Evolutionary conservation across 208 protist species (phyloP).

Genomic region (Lotmaria passim): DNA sequence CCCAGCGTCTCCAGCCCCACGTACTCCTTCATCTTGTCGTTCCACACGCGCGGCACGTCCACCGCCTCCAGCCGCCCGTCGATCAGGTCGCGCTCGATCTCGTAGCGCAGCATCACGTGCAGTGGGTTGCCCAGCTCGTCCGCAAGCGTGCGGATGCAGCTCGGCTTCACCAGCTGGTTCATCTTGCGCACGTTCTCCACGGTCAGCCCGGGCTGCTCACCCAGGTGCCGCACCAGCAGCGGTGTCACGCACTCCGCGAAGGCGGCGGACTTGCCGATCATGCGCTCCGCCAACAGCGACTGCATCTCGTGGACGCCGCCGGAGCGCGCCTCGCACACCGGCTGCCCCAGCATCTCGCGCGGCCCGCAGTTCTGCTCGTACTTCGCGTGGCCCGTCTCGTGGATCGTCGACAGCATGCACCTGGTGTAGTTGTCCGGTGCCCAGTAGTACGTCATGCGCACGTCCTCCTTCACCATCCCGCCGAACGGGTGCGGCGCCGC

Average conservation of each 20-base stretch:
- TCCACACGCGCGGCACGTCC: slow-evolving; percentile 78
- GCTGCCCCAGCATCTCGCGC: slow-evolving; percentile 43
- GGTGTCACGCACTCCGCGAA: slow-evolving; percentile 62
- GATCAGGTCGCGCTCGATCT: slow-evolving; percentile 81
- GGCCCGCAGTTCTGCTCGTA: slow-evolving; percentile 48
- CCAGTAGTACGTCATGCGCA: slow-evolving; percentile 78
- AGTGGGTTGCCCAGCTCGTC: slow-evolving; percentile 89
- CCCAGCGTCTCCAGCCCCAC: slow-evolving; percentile 73
- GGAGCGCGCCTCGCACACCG: slow-evolving; percentile 57
- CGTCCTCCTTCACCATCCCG: slow-evolving; percentile 62
- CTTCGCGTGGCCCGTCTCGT: slow-evolving; percentile 38
- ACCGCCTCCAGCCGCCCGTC: slow-evolving; percentile 65
- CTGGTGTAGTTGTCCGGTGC: slow-evolving; percentile 40
- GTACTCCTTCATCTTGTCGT: slow-evolving; percentile 85
- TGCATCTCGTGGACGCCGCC: slow-evolving; percentile 83
- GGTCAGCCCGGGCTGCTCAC: slow-evolving; percentile 45
- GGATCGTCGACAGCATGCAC: slow-evolving; percentile 38
- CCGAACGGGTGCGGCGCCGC: slow-evolving; percentile 78
- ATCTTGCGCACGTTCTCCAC: slow-evolving; percentile 21
- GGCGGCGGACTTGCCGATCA: slow-evolving; percentile 56
- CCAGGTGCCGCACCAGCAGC: slow-evolving; percentile 47
- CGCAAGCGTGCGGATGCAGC: slow-evolving; percentile 72
- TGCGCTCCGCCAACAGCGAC: slow-evolving; percentile 77
- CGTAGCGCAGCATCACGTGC: slow-evolving; percentile 85
- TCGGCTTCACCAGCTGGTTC: slow-evolving; percentile 45